These are phyloP conservation scores for Boletus subparvulus DNA, from an alignment of 768 basidiomycete species.

Conservation along the genomic window DNA sequence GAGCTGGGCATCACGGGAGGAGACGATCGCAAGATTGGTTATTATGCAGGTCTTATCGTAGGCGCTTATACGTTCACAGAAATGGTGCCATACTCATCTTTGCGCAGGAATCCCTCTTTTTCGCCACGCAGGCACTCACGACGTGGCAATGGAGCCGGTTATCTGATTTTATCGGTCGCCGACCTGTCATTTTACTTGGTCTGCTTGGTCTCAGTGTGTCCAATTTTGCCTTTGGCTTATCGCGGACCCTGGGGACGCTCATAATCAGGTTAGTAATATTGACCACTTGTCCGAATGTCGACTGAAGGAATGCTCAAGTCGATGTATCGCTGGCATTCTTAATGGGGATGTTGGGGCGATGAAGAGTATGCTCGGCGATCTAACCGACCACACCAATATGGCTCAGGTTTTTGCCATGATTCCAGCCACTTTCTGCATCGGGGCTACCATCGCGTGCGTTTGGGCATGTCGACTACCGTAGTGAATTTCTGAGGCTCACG, in stretches of 20 bases:
- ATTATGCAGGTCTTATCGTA: slow-evolving; percentile 62
- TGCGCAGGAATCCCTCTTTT: slow-evolving; percentile 61
- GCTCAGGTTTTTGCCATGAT: slow-evolving; percentile 36
- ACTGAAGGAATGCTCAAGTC: slow-evolving; percentile 22
- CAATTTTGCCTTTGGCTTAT: slow-evolving; percentile 62
- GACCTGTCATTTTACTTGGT: slow-evolving; percentile 58
- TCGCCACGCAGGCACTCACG: slow-evolving; percentile 53
- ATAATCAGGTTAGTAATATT: slow-evolving; percentile 49
- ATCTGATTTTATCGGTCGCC: slow-evolving; percentile 60
- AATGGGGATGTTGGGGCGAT: slow-evolving; percentile 54
- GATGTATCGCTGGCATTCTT: slow-evolving; percentile 36
- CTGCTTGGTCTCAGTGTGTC: slow-evolving; percentile 51
- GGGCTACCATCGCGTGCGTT: slow-evolving; percentile 33
- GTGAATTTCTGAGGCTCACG: neutral
- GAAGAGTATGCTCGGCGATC: slow-evolving; percentile 68
- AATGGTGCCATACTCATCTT: neutral
- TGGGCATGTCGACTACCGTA: neutral
- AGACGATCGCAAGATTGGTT: slow-evolving; percentile 62
- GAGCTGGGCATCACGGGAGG: slow-evolving; percentile 66
- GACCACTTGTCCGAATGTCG: neutral
- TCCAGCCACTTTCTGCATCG: slow-evolving; percentile 30
- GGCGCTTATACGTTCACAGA: slow-evolving; percentile 25
- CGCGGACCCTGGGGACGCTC: slow-evolving; percentile 51
- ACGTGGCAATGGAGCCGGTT: slow-evolving; percentile 63
- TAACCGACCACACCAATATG: slow-evolving; percentile 44